Conservation (phyloP, 2,329 filamentous ascomycete species). For the Neodidymelliopsis sp. region DNA sequence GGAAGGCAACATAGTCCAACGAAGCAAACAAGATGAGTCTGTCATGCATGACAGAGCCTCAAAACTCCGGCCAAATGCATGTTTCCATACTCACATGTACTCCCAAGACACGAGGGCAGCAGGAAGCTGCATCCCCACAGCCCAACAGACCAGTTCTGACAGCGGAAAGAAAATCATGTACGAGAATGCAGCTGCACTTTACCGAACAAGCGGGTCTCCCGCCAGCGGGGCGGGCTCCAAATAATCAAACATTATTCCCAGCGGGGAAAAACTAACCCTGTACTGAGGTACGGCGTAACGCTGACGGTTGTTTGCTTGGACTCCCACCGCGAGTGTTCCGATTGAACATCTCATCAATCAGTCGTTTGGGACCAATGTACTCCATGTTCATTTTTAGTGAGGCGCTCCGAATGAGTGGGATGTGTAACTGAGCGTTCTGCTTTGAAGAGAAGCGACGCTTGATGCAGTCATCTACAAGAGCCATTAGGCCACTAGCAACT, state of each 20-base stretch:
- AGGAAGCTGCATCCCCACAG: conserved; percentile 20
- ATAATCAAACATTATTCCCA: conserved; percentile 25
- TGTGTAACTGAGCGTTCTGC: conserved; percentile 58
- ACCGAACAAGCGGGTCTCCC: conserved; percentile 22
- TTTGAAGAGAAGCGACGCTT: conserved; percentile 74
- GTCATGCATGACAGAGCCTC: conserved; percentile 27
- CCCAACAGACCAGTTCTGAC: conserved; percentile 34
- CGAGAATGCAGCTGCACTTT: conserved; percentile 30
- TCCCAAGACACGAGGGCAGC: conserved; percentile 21
- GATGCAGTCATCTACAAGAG: conserved; percentile 91
- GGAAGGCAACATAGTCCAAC: conserved; percentile 4
- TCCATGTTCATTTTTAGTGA: conserved; percentile 66
- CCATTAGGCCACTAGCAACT: conserved; percentile 86
- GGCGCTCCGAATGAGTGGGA: conserved; percentile 59
- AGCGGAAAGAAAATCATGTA: conserved; percentile 35
- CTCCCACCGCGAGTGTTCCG: conserved; percentile 45
- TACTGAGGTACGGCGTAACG: conserved; percentile 32
- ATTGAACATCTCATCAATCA: conserved; percentile 71
- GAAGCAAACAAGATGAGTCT: conserved; percentile 11
- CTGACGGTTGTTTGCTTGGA: conserved; percentile 37
- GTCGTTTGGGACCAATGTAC: conserved; percentile 66
- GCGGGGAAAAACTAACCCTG: conserved; percentile 18
- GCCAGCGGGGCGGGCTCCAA: conserved; percentile 21
- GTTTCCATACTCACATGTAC: conserved; percentile 19
- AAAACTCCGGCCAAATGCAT: conserved; percentile 21